Evolutionary conservation across 2,329 filamentous ascomycete genomes (phyloP).

Genomic region (Cryphonectria parasitica): DNA sequence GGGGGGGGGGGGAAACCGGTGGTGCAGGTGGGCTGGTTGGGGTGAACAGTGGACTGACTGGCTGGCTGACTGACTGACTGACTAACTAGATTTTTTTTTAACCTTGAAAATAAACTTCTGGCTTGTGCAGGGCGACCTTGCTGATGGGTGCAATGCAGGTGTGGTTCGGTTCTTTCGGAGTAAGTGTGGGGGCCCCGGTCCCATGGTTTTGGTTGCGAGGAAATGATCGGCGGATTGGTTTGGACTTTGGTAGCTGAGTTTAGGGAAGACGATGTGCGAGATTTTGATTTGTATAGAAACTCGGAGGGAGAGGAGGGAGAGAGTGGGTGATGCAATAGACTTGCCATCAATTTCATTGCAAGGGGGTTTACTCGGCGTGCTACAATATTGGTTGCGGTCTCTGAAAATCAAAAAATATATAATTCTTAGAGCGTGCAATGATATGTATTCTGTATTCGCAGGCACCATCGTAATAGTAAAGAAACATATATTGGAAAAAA

Average conservation of each 20-base stretch:
- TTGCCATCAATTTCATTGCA: too few species aligned
- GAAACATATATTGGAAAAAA: too few species aligned
- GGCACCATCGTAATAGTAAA: too few species aligned
- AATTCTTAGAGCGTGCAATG: background rate
- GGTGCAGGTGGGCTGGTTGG: background rate
- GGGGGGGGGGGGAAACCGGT: background rate
- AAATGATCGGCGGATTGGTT: background rate
- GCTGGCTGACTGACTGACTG: too few species aligned
- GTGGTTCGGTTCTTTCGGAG: background rate
- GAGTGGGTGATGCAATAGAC: too few species aligned
- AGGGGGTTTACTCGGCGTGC: background rate
- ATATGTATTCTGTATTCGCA: too few species aligned
- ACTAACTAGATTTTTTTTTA: background rate
- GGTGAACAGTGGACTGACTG: too few species aligned
- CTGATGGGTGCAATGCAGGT: background rate
- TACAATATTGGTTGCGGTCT: background rate
- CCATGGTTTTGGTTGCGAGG: background rate
- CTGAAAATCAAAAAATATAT: background rate
- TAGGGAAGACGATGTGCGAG: too few species aligned
- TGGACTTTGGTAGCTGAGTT: too few species aligned
- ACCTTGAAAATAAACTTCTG: conserved; percentile 5
- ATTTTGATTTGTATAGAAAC: too few species aligned
- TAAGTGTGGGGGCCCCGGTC: background rate
- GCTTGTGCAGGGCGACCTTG: background rate
- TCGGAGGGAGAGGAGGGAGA: too few species aligned